A percentile compares a stretch with the other conserved stretches of the same genome.
These are phyloP conservation scores for Scalesia atractyloides DNA, from an alignment of 129 eudicot species.

Conservation along the genomic window DNA sequence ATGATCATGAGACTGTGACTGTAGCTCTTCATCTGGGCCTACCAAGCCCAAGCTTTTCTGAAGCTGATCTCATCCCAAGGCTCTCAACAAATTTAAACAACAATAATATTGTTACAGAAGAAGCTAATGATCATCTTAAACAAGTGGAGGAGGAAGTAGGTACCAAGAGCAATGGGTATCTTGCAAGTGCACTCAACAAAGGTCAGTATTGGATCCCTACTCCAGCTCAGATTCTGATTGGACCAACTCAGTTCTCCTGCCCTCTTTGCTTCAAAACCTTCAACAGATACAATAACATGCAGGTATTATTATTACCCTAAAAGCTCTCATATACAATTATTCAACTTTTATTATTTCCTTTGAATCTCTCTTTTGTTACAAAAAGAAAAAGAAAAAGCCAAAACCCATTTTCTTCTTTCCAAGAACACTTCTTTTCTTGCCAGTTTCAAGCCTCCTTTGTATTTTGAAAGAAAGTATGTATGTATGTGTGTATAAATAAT, in stretches of 20 bases:
- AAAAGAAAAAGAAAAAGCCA: conserved; percentile 44
- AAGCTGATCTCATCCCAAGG: conserved; percentile 46
- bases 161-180: conserved; percentile 35
- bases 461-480: conserved; percentile 3
- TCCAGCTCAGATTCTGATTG: conserved; percentile 88
- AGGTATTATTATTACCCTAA: conserved; percentile 53
- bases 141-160: conserved; percentile 51
- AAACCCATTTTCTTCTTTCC: conserved; percentile 41
- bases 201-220: conserved; percentile 99
- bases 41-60: conserved; percentile 48
- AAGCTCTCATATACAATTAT: conserved; percentile 18
- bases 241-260: conserved; percentile 96
- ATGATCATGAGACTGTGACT: conserved; percentile 41
- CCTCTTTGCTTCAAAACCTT: conserved; percentile 95
- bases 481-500: conserved; percentile 19
- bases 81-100: conserved; percentile 29
- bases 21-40: conserved; percentile 75
- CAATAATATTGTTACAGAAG: conserved; percentile 12
- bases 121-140: conserved; percentile 16
- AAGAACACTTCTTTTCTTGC: conserved; percentile 46
- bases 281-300: conserved; percentile 98
- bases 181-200: conserved; percentile 66
- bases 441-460: conserved; percentile 56
- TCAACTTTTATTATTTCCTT: conserved; percentile 14
- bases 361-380: conserved; percentile 27